Percentiles rank a stretch among this genome's conserved stretches.
Conservation (phyloP, 208 protist genomes). For the Trypanosoma vivax region DNA sequence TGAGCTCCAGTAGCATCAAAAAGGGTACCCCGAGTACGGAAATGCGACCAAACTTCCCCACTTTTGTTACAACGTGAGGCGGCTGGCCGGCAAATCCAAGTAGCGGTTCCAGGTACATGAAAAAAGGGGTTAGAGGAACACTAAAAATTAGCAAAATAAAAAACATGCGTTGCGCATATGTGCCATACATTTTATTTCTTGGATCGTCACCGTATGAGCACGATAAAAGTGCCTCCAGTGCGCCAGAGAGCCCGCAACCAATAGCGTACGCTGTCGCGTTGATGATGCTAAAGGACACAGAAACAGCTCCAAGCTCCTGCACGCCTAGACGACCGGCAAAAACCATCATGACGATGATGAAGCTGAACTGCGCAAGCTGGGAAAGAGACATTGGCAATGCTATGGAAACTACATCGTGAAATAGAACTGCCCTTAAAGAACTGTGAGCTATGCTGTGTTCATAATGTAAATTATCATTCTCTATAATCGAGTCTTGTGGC, state of each 20-base stretch:
- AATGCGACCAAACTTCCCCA: slow-evolving; percentile 52
- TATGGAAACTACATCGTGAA: slow-evolving; percentile 3
- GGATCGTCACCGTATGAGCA: slow-evolving; percentile 46
- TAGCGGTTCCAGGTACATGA: slow-evolving; percentile 45
- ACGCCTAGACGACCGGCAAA: slow-evolving; percentile 32
- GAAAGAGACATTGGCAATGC: slow-evolving; percentile 12
- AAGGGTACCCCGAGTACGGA: slow-evolving; percentile 60
- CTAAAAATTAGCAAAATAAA: slow-evolving; percentile 57
- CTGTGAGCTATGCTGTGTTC: not conserved
- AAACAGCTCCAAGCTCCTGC: slow-evolving; percentile 61
- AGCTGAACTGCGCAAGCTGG: slow-evolving; percentile 19
- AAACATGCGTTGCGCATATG: slow-evolving; percentile 78
- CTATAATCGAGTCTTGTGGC: too few relatives aligned
- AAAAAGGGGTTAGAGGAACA: slow-evolving; percentile 58
- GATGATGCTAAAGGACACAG: slow-evolving; percentile 68
- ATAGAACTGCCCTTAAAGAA: slow-evolving; percentile 4
- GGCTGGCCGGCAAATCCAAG: slow-evolving; percentile 38
- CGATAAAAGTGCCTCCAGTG: slow-evolving; percentile 76
- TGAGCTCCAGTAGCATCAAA: slow-evolving; percentile 53
- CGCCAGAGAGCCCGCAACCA: slow-evolving; percentile 77
- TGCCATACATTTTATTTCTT: slow-evolving; percentile 68
- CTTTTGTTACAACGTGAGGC: slow-evolving; percentile 39
- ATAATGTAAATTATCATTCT: too few relatives aligned
- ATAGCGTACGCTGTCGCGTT: slow-evolving; percentile 85
- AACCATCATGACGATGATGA: slow-evolving; percentile 14